Percentiles rank a stretch among this genome's conserved stretches.
These are phyloP conservation scores for Fusarium sp. DNA, from an alignment of 2,329 filamentous ascomycete genomes.

Conservation along the genomic window DNA sequence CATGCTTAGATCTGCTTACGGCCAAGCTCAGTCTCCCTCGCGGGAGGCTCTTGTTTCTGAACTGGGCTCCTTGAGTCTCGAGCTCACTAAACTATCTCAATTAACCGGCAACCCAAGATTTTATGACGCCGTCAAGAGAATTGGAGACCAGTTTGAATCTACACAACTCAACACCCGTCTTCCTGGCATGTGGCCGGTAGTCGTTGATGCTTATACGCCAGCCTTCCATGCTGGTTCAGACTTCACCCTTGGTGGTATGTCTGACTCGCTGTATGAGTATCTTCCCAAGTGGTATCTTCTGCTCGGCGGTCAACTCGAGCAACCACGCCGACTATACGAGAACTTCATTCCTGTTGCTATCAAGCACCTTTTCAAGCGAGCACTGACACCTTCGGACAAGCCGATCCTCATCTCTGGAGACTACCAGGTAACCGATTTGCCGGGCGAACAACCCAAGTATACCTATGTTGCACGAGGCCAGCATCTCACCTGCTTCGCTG, in stretches of 20 bases:
- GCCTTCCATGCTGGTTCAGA: slow-evolving; percentile 50
- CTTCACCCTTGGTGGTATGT: slow-evolving; percentile 65
- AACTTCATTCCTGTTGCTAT: slow-evolving; percentile 56
- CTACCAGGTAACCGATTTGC: slow-evolving; percentile 45
- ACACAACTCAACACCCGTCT: slow-evolving; percentile 63
- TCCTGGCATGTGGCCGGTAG: slow-evolving; percentile 70
- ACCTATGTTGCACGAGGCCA: slow-evolving; percentile 54
- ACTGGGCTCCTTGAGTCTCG: slow-evolving; percentile 65
- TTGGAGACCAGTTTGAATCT: slow-evolving; percentile 63
- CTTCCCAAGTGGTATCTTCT: slow-evolving; percentile 73
- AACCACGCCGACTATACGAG: slow-evolving; percentile 47
- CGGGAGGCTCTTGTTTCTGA: slow-evolving; percentile 40
- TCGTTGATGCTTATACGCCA: slow-evolving; percentile 54
- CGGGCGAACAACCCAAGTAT: slow-evolving; percentile 37
- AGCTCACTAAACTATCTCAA: slow-evolving; percentile 72
- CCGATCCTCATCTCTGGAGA: slow-evolving; percentile 72
- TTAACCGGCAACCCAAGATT: slow-evolving; percentile 67
- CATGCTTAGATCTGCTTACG: slow-evolving; percentile 34
- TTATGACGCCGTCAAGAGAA: slow-evolving; percentile 69
- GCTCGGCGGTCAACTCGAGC: slow-evolving; percentile 63
- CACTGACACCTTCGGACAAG: slow-evolving; percentile 66
- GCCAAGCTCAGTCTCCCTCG: slow-evolving; percentile 35
- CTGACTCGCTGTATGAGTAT: slow-evolving; percentile 71
- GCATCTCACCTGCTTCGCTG: slow-evolving; percentile 72
- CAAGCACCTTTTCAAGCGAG: slow-evolving; percentile 72